Evolutionary conservation across 805 yeast genomes (phyloP), one percentile per base, ranked within the genome.

Genomic region (Wickerhamiella parazyma): DNA sequence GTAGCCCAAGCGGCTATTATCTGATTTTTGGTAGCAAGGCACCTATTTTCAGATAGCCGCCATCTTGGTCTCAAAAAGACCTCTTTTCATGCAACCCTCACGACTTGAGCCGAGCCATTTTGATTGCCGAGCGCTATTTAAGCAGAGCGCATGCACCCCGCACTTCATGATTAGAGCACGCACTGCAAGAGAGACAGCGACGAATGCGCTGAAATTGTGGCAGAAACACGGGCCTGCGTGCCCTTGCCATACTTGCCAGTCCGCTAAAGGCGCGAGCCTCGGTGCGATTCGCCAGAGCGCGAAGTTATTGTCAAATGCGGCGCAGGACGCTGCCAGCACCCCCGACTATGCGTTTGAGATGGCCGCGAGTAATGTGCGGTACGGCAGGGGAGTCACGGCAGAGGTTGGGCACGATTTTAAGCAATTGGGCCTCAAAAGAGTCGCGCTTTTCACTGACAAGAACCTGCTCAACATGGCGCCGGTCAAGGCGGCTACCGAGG

Each of bases 261-360:
- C 48, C 6, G 48, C 45, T n/a, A 38, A 44, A 14, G 34, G 42
- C 9, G 44, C 43, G 12, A 31, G 39, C 17, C 38, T 22, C 20
- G 18, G 48, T 5, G 45, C 50, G 10, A 14, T 45, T 17, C 26
- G 31, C 41, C 37, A 42, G 44, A 29, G 40, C 19, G 35, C 36
- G 20, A 34, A 44, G 19, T 16, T 34, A 9, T 33, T 42, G 19
- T 16, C 44, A 25, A 37, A 31, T 29, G 37, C 43, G 9, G 39
- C 46, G 14, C 22, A 25, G 31, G 16, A 41, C 35, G 37, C 44
- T 28, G 28, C 19, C 41, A 16, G 22, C 9, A 38, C 51, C 33
- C 52, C 55, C 29, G 67, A 63, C 43, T 63, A 63, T 44, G 67
- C 67, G 11, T 63, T 63, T 44, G 66, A 63, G 46, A 52, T 63